Percentiles rank a stretch among this genome's conserved stretches.
Evolutionary conservation across 306 rosid genomes (phyloP).

Genomic region (Vigna angularis): DNA sequence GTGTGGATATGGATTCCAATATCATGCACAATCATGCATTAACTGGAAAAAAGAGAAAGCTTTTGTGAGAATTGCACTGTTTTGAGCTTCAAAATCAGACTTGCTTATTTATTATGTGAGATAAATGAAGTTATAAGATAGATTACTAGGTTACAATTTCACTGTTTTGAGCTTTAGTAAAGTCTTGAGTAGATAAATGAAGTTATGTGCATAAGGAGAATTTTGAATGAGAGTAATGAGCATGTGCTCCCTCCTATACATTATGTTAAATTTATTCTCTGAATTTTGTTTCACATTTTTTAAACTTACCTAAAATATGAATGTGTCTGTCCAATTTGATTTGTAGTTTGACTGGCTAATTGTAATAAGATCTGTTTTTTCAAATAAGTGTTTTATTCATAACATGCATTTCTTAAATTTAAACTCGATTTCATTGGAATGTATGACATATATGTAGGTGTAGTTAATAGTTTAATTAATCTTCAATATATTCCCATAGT

Average conservation of each 20-base stretch:
- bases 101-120: slow-evolving; percentile 16
- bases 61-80: slow-evolving; percentile 32
- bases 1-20: slow-evolving; percentile 26
- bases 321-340: no score
- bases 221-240: background rate
- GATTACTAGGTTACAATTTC: background rate
- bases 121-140: slow-evolving; percentile 5
- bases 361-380: no score
- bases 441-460: no score
- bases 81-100: background rate
- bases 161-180: slow-evolving; percentile 1
- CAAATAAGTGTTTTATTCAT: no score
- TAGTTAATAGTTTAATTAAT: no score
- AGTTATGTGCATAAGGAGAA: slow-evolving; percentile 16
- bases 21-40: slow-evolving; percentile 25
- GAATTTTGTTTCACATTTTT: no score
- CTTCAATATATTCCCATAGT: no score
- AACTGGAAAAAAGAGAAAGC: slow-evolving; percentile 43
- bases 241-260: background rate
- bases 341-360: no score
- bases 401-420: no score
- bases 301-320: no score
- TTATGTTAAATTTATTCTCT: no score
- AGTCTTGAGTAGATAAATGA: background rate
- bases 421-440: no score